Evolutionary conservation across 768 basidiomycete genomes (phyloP), one percentile per base, ranked within the genome.

Genomic region (Boletus reticulatus): DNA sequence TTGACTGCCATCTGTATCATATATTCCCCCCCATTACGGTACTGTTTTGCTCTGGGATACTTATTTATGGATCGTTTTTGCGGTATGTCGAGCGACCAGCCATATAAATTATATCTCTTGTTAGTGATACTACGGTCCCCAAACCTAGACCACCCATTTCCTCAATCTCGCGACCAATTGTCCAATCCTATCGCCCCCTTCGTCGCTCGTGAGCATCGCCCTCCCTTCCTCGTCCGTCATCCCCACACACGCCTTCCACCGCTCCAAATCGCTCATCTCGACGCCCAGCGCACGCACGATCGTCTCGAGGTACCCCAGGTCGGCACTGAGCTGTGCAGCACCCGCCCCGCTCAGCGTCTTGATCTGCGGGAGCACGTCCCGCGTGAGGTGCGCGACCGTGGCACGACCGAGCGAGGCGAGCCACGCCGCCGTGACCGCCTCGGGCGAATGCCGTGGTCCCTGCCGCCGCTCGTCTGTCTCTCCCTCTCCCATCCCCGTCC

Each of bases 271-370:
- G 8, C 83, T 82, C 64, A 80, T 87, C 61, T 96, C 93, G 6
- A 96, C 93, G 65, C 95, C 94, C 48, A 98, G 77, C 27, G 93
- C 94, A 45, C 85, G 79, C 34, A 94, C 88, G 45, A 98, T 94
- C 62, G 96, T 97, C 3, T 85, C 83, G 39, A 99, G 77, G 72
- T 98, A 97, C 22, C 85, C 89, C 57, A 99, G 70, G 73, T 99
- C 97, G 4, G 88, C 87, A 3, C 82, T 77, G 19, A 99, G 80
- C 67, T 99, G 97, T 20, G 86, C 84, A 1, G 89, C 84, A 5
- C 95, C 96, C 1, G 79, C 74, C 11, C 68, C 60, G 3, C 84
- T 82, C 45, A 98, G 72, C 29, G 75, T 74, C 4, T 77, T 73
- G 52, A 98, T 89, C 31, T 76, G 75, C 14, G 95, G 93, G 1